A percentile compares a stretch with the other conserved stretches of the same genome.
These are phyloP conservation scores for Aspergillus glaucus DNA, from an alignment of 2,329 filamentous ascomycete species.

Conservation along the genomic window DNA sequence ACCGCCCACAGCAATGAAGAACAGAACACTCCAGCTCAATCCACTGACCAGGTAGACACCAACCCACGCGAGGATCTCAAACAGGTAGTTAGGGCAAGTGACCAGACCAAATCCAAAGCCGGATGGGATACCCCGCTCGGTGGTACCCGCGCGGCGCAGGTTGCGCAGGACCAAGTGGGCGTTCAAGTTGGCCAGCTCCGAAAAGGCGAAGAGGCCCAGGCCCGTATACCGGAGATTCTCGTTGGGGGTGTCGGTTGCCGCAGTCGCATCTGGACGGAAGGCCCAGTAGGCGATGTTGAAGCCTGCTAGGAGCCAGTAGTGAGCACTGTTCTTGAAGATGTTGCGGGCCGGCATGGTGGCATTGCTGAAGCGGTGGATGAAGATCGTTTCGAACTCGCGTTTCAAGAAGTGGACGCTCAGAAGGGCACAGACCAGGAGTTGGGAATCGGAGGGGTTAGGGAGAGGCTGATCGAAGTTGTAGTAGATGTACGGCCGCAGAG, in stretches of 20 bases:
- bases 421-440: conserved; percentile 67
- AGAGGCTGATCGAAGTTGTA: conserved; percentile 43
- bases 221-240: conserved; percentile 58
- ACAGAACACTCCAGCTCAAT: conserved; percentile 63
- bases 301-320: conserved; percentile 88
- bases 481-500: conserved; percentile 68
- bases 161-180: conserved; percentile 73
- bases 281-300: conserved; percentile 76
- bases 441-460: conserved; percentile 54
- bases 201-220: conserved; percentile 65
- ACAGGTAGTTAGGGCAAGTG: conserved; percentile 97
- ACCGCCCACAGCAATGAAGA: conserved; percentile 69
- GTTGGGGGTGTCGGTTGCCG: conserved; percentile 50
- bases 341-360: conserved; percentile 88
- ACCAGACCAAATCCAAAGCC: conserved; percentile 81
- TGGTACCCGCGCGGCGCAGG: conserved; percentile 71
- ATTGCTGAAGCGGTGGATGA: conserved; percentile 89
- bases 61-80: conserved; percentile 80
- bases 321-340: conserved; percentile 89
- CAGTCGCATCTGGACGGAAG: conserved; percentile 67
- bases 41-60: conserved; percentile 74
- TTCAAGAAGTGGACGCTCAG: conserved; percentile 83
- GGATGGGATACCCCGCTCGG: conserved; percentile 77
- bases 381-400: conserved; percentile 89
- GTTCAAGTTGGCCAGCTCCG: conserved; percentile 73